A percentile compares a stretch with the other conserved stretches of the same genome.
phyloP scores from a whole-genome alignment of 1,284 basidiomycete genomes.

The Heliocybe sulcata region DNA sequence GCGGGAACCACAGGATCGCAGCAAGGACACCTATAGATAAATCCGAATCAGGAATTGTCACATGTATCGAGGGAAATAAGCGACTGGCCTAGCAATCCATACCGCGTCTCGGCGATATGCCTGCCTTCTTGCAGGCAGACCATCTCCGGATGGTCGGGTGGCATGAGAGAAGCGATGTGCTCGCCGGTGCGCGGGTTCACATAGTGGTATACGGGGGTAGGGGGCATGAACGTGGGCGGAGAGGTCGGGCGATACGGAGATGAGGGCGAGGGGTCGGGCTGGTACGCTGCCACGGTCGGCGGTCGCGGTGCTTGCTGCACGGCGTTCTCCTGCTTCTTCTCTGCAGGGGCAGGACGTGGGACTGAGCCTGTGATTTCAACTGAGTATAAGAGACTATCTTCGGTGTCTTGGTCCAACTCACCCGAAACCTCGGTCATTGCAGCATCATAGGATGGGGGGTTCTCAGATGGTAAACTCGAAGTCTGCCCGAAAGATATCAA shows the following conservation, averaged over 20 bases:
- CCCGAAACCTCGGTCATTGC: constrained; percentile 12
- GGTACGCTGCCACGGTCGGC: neutral
- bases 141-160: constrained; percentile 76
- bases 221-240: constrained; percentile 13
- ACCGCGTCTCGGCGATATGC: constrained; percentile 55
- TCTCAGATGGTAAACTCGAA: constrained; percentile 1
- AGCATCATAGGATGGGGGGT: constrained; percentile 14
- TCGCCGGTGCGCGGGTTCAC: constrained; percentile 40
- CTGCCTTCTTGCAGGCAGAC: constrained; percentile 66
- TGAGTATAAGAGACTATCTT: neutral
- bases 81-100: constrained; percentile 57
- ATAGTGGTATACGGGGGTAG: constrained; percentile 31
- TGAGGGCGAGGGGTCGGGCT: constrained; percentile 5
- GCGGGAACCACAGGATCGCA: constrained; percentile 76
- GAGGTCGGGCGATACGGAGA: constrained; percentile 10
- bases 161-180: constrained; percentile 42
- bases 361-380: neutral
- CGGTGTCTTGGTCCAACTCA: constrained; percentile 3
- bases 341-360: neutral
- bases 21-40: constrained; percentile 54
- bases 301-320: constrained; percentile 16
- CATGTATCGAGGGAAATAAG: neutral
- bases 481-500: neutral
- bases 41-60: constrained; percentile 4
- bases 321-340: constrained; percentile 8